Conservation (phyloP, 2,329 filamentous ascomycete species). For the Aspergillus flavus region DNA sequence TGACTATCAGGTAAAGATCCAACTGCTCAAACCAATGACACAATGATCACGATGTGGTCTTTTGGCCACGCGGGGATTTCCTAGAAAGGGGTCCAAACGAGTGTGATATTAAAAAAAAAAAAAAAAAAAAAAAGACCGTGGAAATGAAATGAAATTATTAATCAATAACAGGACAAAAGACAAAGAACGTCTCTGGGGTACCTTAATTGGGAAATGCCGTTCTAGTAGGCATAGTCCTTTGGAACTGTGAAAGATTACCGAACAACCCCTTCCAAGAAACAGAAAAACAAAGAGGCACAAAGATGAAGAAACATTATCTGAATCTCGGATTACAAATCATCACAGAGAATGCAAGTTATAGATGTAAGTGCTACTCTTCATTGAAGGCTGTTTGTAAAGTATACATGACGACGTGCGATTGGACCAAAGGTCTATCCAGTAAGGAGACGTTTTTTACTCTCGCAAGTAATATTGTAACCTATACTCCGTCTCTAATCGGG, state of each 20-base stretch:
- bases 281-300: neutral
- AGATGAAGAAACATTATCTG: neutral
- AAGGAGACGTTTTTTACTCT: neutral
- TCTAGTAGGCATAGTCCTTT: neutral
- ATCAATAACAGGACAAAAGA: neutral
- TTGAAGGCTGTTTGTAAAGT: neutral
- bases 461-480: neutral
- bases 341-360: neutral
- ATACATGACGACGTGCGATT: neutral
- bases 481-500: neutral
- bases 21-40: constrained; percentile 5
- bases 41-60: constrained; percentile 4
- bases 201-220: neutral
- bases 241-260: neutral
- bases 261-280: neutral
- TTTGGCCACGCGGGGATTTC: constrained; percentile 6
- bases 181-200: constrained; percentile 1
- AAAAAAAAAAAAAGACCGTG: neutral
- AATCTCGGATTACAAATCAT: neutral
- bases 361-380: neutral
- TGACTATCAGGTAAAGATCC: neutral
- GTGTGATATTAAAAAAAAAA: neutral
- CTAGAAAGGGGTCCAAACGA: neutral
- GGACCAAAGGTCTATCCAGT: neutral
- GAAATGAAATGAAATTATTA: neutral